phyloP scores from a whole-genome alignment of 352 stramenopile species.

The Blastocystis sp. region DNA sequence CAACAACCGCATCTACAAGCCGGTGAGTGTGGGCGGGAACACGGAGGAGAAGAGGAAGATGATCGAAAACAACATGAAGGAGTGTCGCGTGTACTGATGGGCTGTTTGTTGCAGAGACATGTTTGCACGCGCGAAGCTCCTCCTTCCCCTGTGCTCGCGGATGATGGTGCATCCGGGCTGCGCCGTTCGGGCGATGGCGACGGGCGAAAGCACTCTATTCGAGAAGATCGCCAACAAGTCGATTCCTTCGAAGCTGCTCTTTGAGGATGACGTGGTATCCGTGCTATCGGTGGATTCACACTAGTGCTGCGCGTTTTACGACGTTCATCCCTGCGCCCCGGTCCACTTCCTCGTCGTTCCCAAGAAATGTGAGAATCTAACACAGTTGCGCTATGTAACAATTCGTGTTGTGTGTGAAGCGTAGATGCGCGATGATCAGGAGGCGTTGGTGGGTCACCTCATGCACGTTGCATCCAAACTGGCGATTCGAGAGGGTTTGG shows the following conservation, averaged over 20 bases:
- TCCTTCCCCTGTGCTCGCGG: neutral
- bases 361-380: constrained; percentile 62
- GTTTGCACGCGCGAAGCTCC: neutral
- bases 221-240: constrained; percentile 55
- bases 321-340: constrained; percentile 41
- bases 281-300: neutral
- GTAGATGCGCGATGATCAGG: constrained; percentile 63
- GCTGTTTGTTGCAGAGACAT: constrained; percentile 7
- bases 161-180: no score
- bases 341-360: constrained; percentile 59
- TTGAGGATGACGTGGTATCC: constrained; percentile 47
- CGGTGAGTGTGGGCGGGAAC: constrained; percentile 18
- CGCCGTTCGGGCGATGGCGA: neutral
- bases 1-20: constrained; percentile 63
- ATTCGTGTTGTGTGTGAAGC: neutral
- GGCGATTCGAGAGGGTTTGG: constrained; percentile 43
- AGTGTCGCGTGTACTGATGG: constrained; percentile 26
- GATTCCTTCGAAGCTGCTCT: constrained; percentile 55
- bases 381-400: constrained; percentile 36
- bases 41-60: constrained; percentile 28
- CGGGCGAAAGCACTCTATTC: constrained; percentile 19
- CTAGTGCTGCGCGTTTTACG: constrained; percentile 57
- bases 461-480: constrained; percentile 61
- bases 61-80: constrained; percentile 67
- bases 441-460: constrained; percentile 45